Evolutionary conservation across 306 rosid genomes (phyloP), one percentile per base, ranked within the genome.

Genomic region (Dalbergia cochinchinensis): DNA sequence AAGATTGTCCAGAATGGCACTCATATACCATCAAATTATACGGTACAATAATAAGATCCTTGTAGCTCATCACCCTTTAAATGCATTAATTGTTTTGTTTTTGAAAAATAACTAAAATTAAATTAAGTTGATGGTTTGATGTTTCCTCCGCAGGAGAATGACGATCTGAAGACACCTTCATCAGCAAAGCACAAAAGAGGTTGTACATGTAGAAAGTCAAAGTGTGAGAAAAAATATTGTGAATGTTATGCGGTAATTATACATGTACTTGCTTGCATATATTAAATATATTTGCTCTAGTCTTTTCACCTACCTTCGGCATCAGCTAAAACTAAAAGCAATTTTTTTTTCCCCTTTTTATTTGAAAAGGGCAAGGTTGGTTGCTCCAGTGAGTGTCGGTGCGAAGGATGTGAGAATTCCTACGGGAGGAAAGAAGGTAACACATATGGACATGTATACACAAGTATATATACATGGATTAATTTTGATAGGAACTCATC

Each of bases 351-450:
- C 4, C 31, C 31, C 31, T 26, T 50, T 37, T 37, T 4, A 0
- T 60, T 65, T 54, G 4, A 9, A 14, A 55, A 71, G 89, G 91
- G 74, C 35, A 80, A 86, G 65, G 88, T 89, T 58, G 90, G 89
- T 73, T 91, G 96, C 90, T 80, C 87, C 13, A 8, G 44, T 62
- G 84, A 65, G 76, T 91, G 96, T 54, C 80, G 79, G 34, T 91
- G 96, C 0, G 76, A 72, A 13, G 89, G 87, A 72, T 91, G 96
- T 57, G 61, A 79, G 73, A 91, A 91, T 83, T 55, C 65, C 18
- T 64, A 59, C 71, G 96, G 90, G 76, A 82, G 12, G 71, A 91
- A 77, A 78, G 83, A 78, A 89, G 93, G 92, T 37, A 37, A 37
- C 5, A 6, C 6, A 1, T 26, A 26, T 26, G 31, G 31, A 26